Evolutionary conservation across 306 rosid genomes (phyloP).

Genomic region (Elaeagnus macrophylla): DNA sequence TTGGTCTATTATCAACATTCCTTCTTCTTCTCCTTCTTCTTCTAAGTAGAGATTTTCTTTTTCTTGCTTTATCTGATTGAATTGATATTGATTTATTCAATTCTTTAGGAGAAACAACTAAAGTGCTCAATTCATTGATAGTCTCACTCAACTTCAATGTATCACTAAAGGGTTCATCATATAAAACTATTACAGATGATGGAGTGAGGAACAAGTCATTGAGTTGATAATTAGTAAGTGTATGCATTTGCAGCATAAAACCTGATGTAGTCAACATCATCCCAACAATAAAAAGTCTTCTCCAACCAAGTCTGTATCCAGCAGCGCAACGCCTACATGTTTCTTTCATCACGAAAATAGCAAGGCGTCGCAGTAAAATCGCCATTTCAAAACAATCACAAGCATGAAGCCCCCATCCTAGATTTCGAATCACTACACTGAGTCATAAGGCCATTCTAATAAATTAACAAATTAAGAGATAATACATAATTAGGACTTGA

Average conservation of each 20-base stretch:
- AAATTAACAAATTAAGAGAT: too few relatives aligned
- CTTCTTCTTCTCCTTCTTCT: conserved; percentile 25
- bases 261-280: conserved; percentile 45
- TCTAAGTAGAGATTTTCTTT: conserved; percentile 22
- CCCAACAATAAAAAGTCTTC: conserved; percentile 36
- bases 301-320: conserved; percentile 48
- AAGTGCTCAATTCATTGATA: conserved; percentile 22
- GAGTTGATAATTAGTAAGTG: conserved; percentile 31
- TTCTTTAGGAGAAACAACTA: conserved; percentile 13
- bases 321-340: conserved; percentile 26
- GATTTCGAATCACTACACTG: too few relatives aligned
- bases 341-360: conserved; percentile 33
- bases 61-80: neutral
- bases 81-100: conserved; percentile 15
- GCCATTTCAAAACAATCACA: conserved; percentile 35
- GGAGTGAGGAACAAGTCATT: conserved; percentile 25
- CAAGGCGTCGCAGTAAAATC: conserved; percentile 15
- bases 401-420: neutral
- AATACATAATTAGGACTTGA: too few relatives aligned
- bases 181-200: conserved; percentile 18
- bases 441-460: too few relatives aligned
- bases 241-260: conserved; percentile 42
- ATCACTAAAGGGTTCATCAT: conserved; percentile 23
- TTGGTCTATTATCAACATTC: neutral
- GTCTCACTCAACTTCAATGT: conserved; percentile 21